Conservation (phyloP, 441 rosid species). For the Adansonia rubrostipa region DNA sequence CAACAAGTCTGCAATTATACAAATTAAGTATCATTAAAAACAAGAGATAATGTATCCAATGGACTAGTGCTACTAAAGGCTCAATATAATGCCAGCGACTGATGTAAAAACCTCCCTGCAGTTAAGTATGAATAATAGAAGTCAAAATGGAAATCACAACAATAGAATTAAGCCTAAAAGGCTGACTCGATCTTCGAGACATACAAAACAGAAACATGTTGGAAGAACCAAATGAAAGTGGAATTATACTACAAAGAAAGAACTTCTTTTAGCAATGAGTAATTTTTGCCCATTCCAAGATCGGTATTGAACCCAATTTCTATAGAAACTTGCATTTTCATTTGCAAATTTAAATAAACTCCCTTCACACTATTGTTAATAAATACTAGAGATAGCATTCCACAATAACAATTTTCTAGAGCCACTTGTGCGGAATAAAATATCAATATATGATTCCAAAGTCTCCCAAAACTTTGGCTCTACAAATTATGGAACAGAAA, state of each 20-base stretch:
- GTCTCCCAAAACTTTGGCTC: not conserved
- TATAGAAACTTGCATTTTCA: not conserved
- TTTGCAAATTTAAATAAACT: not conserved
- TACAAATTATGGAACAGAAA: not conserved
- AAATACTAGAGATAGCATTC: not conserved
- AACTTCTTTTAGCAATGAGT: not conserved
- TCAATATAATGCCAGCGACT: not conserved
- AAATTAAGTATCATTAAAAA: slow-evolving; percentile 11
- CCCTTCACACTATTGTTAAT: not conserved
- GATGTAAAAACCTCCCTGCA: not conserved
- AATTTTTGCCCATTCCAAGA: not conserved
- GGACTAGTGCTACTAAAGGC: not conserved
- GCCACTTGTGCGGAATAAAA: not conserved
- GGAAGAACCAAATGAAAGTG: not conserved
- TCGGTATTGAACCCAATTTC: slow-evolving; percentile 3
- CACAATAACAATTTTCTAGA: not conserved
- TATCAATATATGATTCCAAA: not conserved
- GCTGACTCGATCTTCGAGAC: not conserved
- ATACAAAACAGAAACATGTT: not conserved
- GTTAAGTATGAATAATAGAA: not conserved
- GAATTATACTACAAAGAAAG: not conserved
- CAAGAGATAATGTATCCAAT: slow-evolving; percentile 8
- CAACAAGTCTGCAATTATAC: slow-evolving; percentile 66
- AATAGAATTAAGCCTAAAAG: not conserved
- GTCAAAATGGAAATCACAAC: not conserved